Evolutionary conservation across 2,329 filamentous ascomycete genomes (phyloP).

Genomic region (Alternaria ventricosa): DNA sequence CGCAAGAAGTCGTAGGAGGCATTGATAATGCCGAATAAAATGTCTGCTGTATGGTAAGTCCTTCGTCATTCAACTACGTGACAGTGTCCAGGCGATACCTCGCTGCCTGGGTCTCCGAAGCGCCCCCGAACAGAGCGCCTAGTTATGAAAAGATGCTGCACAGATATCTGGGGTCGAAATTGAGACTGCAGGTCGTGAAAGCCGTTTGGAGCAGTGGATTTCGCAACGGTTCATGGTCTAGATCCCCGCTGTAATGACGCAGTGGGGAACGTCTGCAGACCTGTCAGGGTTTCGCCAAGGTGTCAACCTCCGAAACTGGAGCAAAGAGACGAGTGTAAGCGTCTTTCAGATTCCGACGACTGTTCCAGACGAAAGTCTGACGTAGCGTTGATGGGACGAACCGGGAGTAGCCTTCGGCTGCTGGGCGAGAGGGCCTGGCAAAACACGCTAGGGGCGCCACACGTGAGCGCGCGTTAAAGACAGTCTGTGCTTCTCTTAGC

Average conservation of each 20-base stretch:
- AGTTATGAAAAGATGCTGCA: neutral
- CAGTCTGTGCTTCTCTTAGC: slow-evolving; percentile 9
- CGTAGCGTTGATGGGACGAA: neutral
- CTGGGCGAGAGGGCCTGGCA: neutral
- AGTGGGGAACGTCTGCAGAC: neutral
- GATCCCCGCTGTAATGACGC: neutral
- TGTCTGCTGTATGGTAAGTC: neutral
- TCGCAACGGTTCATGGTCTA: neutral
- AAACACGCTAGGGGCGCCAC: neutral
- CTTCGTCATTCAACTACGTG: neutral
- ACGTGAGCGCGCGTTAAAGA: slow-evolving; percentile 8
- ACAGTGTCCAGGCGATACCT: neutral
- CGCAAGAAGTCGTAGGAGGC: neutral
- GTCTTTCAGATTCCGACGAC: neutral
- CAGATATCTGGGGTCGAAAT: neutral
- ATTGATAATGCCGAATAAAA: neutral
- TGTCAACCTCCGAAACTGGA: neutral
- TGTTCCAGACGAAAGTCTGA: neutral
- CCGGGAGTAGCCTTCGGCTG: neutral
- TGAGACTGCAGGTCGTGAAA: neutral
- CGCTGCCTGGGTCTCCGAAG: neutral
- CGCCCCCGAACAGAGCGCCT: neutral
- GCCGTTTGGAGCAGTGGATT: neutral
- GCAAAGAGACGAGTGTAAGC: neutral
- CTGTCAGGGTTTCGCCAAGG: slow-evolving; percentile 2